Evolutionary conservation across 2,329 filamentous ascomycete species (phyloP), one percentile per base, ranked within the genome.

Genomic region (Microcyclospora tardicrescens): DNA sequence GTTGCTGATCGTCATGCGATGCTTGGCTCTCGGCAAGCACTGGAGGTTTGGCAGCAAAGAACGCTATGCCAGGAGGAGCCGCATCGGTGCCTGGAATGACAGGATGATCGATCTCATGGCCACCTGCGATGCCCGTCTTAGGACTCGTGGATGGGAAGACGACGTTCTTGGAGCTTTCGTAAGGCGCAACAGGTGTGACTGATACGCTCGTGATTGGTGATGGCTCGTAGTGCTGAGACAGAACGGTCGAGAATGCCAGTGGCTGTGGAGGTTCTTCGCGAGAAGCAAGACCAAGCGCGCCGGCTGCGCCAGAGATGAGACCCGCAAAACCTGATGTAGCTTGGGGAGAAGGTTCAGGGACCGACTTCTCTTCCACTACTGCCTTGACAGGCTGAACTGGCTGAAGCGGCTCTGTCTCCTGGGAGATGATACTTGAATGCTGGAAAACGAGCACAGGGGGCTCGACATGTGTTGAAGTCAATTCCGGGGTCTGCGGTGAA

Each of bases 371-470:
- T 8, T 24, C 19, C 19, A 24, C 19, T 5, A 24, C 19, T 24
- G 4, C 19, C 8, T 24, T 24, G 19, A 24, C 19, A 24, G 19
- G 19, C 19, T 5, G 19, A 24, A 8, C 8, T 24, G 19, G 19
- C 19, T 24, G 19, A 8, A 24, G 19, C 19, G 19, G 19, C 35
- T 61, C 58, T 3, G 47, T 59, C 12, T 51, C 45, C 31, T 68
- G 60, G 2, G 64, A 64, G 30, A 57, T 46, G 38, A 73, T 63
- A 5, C 51, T 49, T 10, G 47, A 53, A 12, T 45, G 45, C 16
- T 49, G 34, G 19, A 24, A 24, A 24, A 24, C 19, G 28, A 45
- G 28, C 19, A 38, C 38, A 19, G 38, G 28, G 11, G 37, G 30
- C 10, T 33, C 13, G 19, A 24, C 19, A 24, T 24, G 19, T 24